These are phyloP conservation scores for Pholiota adiposa DNA, from an alignment of 1,284 basidiomycete genomes.

Conservation along the genomic window DNA sequence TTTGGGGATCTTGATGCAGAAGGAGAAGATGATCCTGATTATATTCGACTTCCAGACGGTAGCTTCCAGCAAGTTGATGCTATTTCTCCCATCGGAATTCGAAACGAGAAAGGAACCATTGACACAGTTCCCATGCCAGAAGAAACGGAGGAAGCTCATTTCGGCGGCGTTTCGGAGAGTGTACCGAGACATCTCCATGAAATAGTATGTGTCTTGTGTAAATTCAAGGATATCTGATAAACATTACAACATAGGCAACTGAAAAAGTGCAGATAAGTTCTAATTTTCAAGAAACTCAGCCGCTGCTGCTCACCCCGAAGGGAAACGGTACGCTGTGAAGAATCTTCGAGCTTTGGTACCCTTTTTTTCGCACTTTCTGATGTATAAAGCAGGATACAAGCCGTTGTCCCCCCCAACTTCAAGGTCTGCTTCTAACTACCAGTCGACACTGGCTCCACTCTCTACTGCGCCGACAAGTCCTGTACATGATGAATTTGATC, in stretches of 20 bases:
- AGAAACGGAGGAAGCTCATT: constrained; percentile 45
- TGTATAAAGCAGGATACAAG: not conserved
- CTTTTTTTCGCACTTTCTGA: not conserved
- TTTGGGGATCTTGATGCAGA: constrained; percentile 53
- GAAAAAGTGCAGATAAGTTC: constrained; percentile 24
- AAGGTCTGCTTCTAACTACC: constrained; percentile 8
- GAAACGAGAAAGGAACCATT: constrained; percentile 49
- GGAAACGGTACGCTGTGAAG: constrained; percentile 3
- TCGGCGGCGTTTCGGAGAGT: constrained; percentile 53
- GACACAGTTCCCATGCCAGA: constrained; percentile 31
- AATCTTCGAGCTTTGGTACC: not conserved
- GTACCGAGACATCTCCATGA: constrained; percentile 61
- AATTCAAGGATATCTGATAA: not conserved
- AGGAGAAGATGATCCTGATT: constrained; percentile 44
- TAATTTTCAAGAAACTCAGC: constrained; percentile 50
- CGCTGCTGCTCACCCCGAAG: constrained; percentile 24
- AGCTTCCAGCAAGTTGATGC: constrained; percentile 32
- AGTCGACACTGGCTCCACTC: constrained; percentile 20
- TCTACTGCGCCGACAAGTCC: constrained; percentile 25
- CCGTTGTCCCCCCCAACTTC: constrained; percentile 1
- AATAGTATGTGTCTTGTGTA: constrained; percentile 44
- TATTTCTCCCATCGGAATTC: constrained; percentile 48
- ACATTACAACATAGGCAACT: constrained; percentile 13
- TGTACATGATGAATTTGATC: constrained; percentile 35
- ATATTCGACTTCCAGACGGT: constrained; percentile 42